Evolutionary conservation across 495 filamentous ascomycete genomes (phyloP), one percentile per base, ranked within the genome.

Genomic region (Friedmanniomyces simplex): DNA sequence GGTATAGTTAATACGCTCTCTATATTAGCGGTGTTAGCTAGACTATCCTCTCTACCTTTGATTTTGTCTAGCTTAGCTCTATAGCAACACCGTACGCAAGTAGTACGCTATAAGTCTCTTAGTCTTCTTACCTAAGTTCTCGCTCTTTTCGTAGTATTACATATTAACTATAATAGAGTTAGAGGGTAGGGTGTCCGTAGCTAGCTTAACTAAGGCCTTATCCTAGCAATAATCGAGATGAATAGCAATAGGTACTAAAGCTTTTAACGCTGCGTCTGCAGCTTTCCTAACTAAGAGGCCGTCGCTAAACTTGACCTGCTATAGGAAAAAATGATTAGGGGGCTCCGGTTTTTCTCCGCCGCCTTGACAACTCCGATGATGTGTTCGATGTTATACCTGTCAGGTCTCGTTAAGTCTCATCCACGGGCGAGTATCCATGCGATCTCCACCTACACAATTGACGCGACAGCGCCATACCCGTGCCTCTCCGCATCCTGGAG

Each of bases 91-190:
- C 66, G n/a, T 57, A 36, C 21, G 56, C 64, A 46, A 58, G 55
- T 64, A 68, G 34, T 67, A 62, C 22, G 52, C 39, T 14, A 61
- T 58, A 2, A 67, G 53, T 18, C 58, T 41, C 22, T 55, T 58
- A 8, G 61, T n/a, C n/a, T n/a, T 68, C 45, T 60, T 63, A 7
- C 25, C 50, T n/a, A 68, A 50, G 47, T 68, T 68, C 56, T 65
- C 66, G 14, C 22, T 59, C 51, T 68, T 59, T 25, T 67, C 66
- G 34, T 68, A 59, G 50, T 68, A 64, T 42, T 50, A 60, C 64
- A 68, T 68, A 32, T 67, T 64, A 8, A 66, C 59, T 64, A 68
- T 68, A 47, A 67, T 63, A n/a, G 51, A 57, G 37, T 68, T 64
- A 18, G 67, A 61, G 18, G 57, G 57, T 0, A 63, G 49, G 0